Evolutionary conservation across 2,329 filamentous ascomycete genomes (phyloP).

Genomic region (Colletotrichum horii): DNA sequence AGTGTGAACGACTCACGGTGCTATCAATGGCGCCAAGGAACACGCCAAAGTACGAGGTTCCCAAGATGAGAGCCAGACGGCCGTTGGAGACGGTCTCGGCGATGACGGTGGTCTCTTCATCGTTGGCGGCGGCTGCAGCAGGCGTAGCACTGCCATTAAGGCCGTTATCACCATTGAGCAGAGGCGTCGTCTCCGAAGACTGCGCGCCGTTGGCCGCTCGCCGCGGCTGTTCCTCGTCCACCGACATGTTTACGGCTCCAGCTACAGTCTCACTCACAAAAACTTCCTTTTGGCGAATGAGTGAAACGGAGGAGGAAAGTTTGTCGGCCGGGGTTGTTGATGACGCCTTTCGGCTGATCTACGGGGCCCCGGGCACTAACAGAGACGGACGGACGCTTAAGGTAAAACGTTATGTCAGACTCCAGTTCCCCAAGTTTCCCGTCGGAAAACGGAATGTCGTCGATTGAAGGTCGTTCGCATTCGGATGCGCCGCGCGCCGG

Average conservation of each 20-base stretch:
- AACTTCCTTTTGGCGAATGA: background rate
- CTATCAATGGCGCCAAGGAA: slow-evolving; percentile 69
- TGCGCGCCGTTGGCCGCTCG: background rate
- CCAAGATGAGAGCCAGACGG: slow-evolving; percentile 59
- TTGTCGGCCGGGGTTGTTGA: background rate
- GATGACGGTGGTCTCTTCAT: slow-evolving; percentile 53
- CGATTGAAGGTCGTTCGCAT: background rate
- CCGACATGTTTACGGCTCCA: background rate
- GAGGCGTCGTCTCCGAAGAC: slow-evolving; percentile 19
- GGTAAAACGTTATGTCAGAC: background rate
- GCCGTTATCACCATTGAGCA: slow-evolving; percentile 4
- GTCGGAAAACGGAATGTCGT: background rate
- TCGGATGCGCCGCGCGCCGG: background rate
- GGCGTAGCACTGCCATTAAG: background rate
- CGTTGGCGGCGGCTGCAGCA: slow-evolving; percentile 26
- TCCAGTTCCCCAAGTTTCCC: background rate
- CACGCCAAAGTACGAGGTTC: slow-evolving; percentile 61
- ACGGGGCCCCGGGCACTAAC: background rate
- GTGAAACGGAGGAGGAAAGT: background rate
- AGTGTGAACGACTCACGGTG: background rate
- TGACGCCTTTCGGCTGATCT: slow-evolving; percentile 9
- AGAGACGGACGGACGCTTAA: background rate
- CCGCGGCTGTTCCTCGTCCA: slow-evolving; percentile 8
- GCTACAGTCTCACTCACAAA: background rate
- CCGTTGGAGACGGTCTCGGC: slow-evolving; percentile 51